Conservation (phyloP, 148 eudicot genomes). For the Fagopyrum homotropicum region DNA sequence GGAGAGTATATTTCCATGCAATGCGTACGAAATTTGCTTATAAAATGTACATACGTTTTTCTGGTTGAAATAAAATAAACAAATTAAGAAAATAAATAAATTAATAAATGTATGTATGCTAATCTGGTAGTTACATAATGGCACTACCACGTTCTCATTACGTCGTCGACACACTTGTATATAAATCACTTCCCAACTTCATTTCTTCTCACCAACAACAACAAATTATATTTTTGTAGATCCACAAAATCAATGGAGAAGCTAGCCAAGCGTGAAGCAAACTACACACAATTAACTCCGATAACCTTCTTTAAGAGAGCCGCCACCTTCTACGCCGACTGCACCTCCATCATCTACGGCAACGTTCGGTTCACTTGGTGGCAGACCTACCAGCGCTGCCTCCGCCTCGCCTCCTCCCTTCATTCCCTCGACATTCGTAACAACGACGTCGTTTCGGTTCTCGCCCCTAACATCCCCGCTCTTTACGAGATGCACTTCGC, state of each 20-base stretch:
- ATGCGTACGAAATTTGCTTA: too few species aligned
- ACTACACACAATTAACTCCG: constrained; percentile 66
- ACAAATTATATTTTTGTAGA: not conserved
- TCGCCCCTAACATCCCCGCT: constrained; percentile 90
- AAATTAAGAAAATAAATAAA: too few species aligned
- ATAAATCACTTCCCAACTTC: not conserved
- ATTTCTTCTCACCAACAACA: not conserved
- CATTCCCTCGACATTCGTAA: constrained; percentile 43
- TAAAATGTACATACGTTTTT: too few species aligned
- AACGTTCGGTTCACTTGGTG: constrained; percentile 56
- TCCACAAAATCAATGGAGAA: constrained; percentile 37
- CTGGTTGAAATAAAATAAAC: too few species aligned
- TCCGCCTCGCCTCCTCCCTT: constrained; percentile 75
- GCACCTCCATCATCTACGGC: constrained; percentile 62
- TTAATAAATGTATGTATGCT: too few species aligned
- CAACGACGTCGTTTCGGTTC: constrained; percentile 71
- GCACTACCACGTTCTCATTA: too few species aligned
- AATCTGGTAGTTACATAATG: too few species aligned
- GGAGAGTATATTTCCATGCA: too few species aligned
- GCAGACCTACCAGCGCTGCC: constrained; percentile 70
- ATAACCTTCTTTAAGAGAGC: constrained; percentile 73
- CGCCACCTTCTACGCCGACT: constrained; percentile 43
- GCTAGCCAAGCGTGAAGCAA: constrained; percentile 56
- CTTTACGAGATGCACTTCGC: constrained; percentile 92
- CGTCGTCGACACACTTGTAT: too few species aligned